A percentile compares a stretch with the other conserved stretches of the same genome.
Evolutionary conservation across 495 filamentous ascomycete species (phyloP).

Genomic region (Baudoinia panamericana): DNA sequence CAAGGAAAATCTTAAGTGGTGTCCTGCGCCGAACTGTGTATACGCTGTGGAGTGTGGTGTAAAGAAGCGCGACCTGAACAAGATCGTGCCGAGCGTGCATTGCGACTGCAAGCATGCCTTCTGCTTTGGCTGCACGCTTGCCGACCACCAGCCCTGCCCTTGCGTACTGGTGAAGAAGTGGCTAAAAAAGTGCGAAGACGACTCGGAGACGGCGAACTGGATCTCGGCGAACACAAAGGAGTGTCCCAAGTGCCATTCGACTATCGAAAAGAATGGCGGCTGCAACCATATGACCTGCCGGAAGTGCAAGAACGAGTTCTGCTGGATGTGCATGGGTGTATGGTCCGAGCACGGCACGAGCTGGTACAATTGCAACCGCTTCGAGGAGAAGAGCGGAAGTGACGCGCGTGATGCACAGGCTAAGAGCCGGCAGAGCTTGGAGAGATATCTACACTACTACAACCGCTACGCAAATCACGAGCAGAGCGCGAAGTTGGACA

Average conservation of each 20-base stretch:
- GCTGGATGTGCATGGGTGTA: conserved; percentile 99
- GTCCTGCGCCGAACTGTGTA: conserved; percentile 86
- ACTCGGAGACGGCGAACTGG: conserved; percentile 98
- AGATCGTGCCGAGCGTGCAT: conserved; percentile 75
- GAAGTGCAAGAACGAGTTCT: conserved; percentile 97
- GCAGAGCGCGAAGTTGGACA: conserved; percentile 91
- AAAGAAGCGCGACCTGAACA: conserved; percentile 69
- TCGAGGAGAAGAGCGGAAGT: conserved; percentile 83
- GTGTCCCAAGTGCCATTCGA: conserved; percentile 87
- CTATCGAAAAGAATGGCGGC: conserved; percentile 97
- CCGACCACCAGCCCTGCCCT: conserved; percentile 86
- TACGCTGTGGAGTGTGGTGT: conserved; percentile 82
- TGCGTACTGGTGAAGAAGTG: conserved; percentile 88
- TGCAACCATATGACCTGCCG: conserved; percentile 99
- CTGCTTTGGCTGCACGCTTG: conserved; percentile 90
- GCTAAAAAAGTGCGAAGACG: conserved; percentile 97
- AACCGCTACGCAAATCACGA: conserved; percentile 98
- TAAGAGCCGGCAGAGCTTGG: conserved; percentile 72
- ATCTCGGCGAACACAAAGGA: conserved; percentile 98
- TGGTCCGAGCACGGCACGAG: conserved; percentile 99
- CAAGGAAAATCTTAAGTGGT: conserved; percentile 89
- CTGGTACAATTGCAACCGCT: conserved; percentile 99
- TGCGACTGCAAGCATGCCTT: conserved; percentile 76
- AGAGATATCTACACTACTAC: conserved; percentile 95
- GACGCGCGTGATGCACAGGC: conserved; percentile 87